Evolutionary conservation across 2,329 filamentous ascomycete species (phyloP).

Genomic region (Trichoderma harzianum): DNA sequence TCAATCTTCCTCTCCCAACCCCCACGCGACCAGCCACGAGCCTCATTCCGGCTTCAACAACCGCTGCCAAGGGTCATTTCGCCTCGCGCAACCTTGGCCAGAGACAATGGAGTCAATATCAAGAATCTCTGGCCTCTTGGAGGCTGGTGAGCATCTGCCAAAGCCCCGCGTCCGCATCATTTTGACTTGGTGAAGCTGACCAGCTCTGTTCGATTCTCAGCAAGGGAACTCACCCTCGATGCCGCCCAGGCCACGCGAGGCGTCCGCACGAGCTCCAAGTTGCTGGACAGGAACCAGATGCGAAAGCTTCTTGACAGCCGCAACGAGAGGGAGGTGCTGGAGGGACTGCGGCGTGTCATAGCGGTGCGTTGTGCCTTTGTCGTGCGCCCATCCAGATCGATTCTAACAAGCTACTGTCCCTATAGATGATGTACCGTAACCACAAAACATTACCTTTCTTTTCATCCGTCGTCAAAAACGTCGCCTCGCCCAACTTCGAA

Average conservation of each 20-base stretch:
- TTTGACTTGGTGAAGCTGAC: conserved; percentile 1
- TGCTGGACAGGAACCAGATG: conserved; percentile 76
- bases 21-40: conserved; percentile 6
- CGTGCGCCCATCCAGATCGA: not conserved
- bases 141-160: conserved; percentile 65
- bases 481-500: conserved; percentile 87
- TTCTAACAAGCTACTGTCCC: not conserved
- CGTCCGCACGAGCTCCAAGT: conserved; percentile 58
- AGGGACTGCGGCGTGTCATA: conserved; percentile 84
- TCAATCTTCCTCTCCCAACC: not conserved
- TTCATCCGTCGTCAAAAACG: conserved; percentile 97
- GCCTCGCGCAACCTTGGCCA: conserved; percentile 22
- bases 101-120: conserved; percentile 87
- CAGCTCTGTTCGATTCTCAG: conserved; percentile 43
- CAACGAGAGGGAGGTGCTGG: conserved; percentile 86
- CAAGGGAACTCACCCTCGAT: conserved; percentile 95
- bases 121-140: conserved; percentile 87
- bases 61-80: not conserved
- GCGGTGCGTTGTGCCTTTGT: conserved; percentile 57
- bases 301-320: conserved; percentile 94
- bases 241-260: conserved; percentile 83
- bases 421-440: conserved; percentile 89
- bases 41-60: conserved; percentile 10
- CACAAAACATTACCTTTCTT: conserved; percentile 90
- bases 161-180: conserved; percentile 20